These are phyloP conservation scores for Ephemerocybe angulata DNA, from an alignment of 768 basidiomycete species.

Conservation along the genomic window DNA sequence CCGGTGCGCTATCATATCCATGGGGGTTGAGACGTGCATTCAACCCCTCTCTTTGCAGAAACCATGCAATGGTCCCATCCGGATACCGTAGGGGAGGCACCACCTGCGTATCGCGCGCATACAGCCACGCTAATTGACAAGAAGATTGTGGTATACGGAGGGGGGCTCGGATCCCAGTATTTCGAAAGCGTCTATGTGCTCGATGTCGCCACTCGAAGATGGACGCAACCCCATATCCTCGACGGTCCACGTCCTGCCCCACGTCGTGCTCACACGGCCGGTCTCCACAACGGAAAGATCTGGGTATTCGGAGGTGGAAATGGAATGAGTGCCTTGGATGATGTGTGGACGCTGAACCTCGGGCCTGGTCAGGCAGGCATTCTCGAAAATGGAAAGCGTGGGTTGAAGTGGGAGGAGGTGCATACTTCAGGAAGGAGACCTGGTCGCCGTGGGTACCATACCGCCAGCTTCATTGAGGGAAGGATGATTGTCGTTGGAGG, in stretches of 20 bases:
- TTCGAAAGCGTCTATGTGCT: constrained; percentile 81
- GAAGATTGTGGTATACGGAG: constrained; percentile 80
- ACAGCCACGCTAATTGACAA: constrained; percentile 80
- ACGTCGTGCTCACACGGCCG: constrained; percentile 85
- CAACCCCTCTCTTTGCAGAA: constrained; percentile 40
- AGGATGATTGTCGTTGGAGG: constrained; percentile 90
- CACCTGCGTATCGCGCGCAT: constrained; percentile 84
- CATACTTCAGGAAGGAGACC: constrained; percentile 55
- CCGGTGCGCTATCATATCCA: constrained; percentile 43
- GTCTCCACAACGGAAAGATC: constrained; percentile 65
- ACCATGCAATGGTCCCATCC: constrained; percentile 88
- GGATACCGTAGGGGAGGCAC: constrained; percentile 69
- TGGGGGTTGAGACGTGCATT: neutral
- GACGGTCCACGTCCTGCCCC: constrained; percentile 48
- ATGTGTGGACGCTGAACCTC: constrained; percentile 84
- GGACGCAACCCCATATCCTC: constrained; percentile 49
- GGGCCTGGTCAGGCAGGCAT: constrained; percentile 24
- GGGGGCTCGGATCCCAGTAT: constrained; percentile 79
- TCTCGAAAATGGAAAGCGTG: constrained; percentile 12
- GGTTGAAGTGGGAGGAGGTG: constrained; percentile 43
- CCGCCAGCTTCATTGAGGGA: constrained; percentile 80
- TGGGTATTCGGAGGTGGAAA: constrained; percentile 95
- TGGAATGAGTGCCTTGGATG: constrained; percentile 84
- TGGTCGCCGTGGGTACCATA: constrained; percentile 79
- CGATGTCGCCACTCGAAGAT: constrained; percentile 70